Evolutionary conservation across 2,329 filamentous ascomycete species (phyloP), one percentile per base, ranked within the genome.

Genomic region (Cladosporium sp.): DNA sequence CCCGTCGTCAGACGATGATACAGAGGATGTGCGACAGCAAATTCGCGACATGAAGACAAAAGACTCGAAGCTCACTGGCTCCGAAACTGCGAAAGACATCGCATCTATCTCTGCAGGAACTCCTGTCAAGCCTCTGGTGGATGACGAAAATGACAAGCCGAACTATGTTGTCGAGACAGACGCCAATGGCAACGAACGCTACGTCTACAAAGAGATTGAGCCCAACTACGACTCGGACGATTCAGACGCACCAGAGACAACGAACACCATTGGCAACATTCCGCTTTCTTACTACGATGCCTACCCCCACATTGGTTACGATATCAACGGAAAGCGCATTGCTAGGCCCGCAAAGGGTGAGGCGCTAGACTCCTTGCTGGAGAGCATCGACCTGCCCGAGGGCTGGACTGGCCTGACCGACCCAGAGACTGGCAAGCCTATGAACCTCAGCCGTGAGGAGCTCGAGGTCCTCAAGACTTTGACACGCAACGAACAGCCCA

Each of bases 311-410:
- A 97, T 99, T 72, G 94, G 94, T 60, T 99, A 99, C 76, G 90
- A 97, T 69, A 97, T 99, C 78, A 96, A 99, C 74, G 94, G 94
- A 74, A 97, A 95, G 83, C 95, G 90, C 75, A 96, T 99, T 64
- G 90, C 96, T 87, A 88, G 94, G 55, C 94, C 94, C 6, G 94
- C 95, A 3, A 93, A 92, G 66, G 93, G 93, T 55, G 89, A 96
- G 72, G 94, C 94, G 37, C 79, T 99, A 34, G 94, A 99, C 79
- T 91, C 92, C 12, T 82, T 99, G 43, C 81, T 99, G 9, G 93
- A 99, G 69, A 97, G 90, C 75, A 99, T 99, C 68, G 94, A 99
- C 70, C 81, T 99, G 37, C 94, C 94, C 14, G 92, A 96, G 80
- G 94, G 93, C 64, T 99, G 92, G 92, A 99, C 94, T 56, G 94